Evolutionary conservation across 331 rosid species (phyloP), one percentile per base, ranked within the genome.

Genomic region (Quercus lobata): DNA sequence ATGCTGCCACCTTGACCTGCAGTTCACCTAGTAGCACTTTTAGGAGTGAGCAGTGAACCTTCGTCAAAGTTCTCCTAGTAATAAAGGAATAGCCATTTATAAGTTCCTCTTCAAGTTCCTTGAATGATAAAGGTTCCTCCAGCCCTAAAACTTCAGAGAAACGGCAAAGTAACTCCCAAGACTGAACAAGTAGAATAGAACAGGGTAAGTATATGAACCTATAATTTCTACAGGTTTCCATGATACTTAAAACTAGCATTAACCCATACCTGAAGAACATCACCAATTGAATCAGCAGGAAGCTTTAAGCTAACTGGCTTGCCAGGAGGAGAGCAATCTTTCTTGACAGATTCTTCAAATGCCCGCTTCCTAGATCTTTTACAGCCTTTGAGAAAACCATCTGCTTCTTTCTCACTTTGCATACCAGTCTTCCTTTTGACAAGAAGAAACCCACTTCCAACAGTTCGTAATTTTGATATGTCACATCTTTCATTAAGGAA

Each of bases 1-100:
- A 80, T 27, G 89, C 96, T 80, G 97, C 97, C 80, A 92, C 99
- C 86, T 86, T 92, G 57, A 85, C 88, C 81, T 90, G 99, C 85
- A 95, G 86, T 85, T 95, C 99, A 55, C 93, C 84, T 60, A 95
- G 83, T 63, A 95, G 87, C 83, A 95, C 97, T 83, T 88, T 86
- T 55, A 95, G 88, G 85, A 92, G 85, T 76, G 99, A 90, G 77
- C 71, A 79, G 72, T 95, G 97, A 53, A 93, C 96, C 87, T 85
- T 91, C 15, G 96, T 95, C 90, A 95, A 90, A 73, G 90, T 78
- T 92, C 97, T 80, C 87, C 90, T 71, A 95, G 80, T 54, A 49
- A 49, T 49, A 49, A 49, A 49, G 55, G 55, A 49, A 15, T 49
- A 49, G 55, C 55, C 55, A 49, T 49, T 49, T 49, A 49, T 12